Conservation (phyloP, 768 basidiomycete genomes). For the Boletus rubropictus region DNA sequence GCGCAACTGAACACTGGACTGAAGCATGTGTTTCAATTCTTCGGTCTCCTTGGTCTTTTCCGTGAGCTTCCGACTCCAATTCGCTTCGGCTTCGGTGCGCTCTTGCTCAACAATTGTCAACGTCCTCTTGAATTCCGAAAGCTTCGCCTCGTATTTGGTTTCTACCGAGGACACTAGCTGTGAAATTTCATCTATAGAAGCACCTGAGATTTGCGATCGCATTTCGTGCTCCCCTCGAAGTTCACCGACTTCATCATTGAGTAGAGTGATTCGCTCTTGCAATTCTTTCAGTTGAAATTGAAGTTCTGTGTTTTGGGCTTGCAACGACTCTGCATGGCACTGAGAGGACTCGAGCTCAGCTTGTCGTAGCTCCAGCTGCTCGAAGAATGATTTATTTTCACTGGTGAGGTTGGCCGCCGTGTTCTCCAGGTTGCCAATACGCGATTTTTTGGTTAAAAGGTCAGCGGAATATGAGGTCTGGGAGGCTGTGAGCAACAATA, state of each 20-base stretch:
- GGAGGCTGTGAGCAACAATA: conserved; percentile 3
- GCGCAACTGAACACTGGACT: conserved; percentile 50
- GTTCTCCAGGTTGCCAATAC: conserved; percentile 64
- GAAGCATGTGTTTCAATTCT: conserved; percentile 55
- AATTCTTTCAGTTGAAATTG: conserved; percentile 83
- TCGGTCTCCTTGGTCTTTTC: conserved; percentile 78
- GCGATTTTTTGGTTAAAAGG: conserved; percentile 49
- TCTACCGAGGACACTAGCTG: conserved; percentile 70
- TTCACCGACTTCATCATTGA: conserved; percentile 68
- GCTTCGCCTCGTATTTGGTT: conserved; percentile 66
- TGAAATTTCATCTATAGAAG: conserved; percentile 59
- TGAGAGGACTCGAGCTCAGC: conserved; percentile 85
- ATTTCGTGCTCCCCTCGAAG: conserved; percentile 53
- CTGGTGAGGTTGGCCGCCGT: conserved; percentile 61
- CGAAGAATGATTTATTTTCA: conserved; percentile 80
- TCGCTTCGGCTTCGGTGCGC: conserved; percentile 78
- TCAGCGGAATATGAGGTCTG: conserved; percentile 71
- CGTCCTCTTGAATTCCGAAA: conserved; percentile 65
- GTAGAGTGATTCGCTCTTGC: conserved; percentile 61
- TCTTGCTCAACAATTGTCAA: conserved; percentile 70
- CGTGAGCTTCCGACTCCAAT: conserved; percentile 80
- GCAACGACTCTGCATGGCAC: conserved; percentile 65
- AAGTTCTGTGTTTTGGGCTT: conserved; percentile 76
- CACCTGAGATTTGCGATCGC: conserved; percentile 37
- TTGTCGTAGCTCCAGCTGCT: conserved; percentile 80